These are phyloP conservation scores for Aspergillus pseudoglaucus DNA, from an alignment of 2,329 filamentous ascomycete species.

Conservation along the genomic window DNA sequence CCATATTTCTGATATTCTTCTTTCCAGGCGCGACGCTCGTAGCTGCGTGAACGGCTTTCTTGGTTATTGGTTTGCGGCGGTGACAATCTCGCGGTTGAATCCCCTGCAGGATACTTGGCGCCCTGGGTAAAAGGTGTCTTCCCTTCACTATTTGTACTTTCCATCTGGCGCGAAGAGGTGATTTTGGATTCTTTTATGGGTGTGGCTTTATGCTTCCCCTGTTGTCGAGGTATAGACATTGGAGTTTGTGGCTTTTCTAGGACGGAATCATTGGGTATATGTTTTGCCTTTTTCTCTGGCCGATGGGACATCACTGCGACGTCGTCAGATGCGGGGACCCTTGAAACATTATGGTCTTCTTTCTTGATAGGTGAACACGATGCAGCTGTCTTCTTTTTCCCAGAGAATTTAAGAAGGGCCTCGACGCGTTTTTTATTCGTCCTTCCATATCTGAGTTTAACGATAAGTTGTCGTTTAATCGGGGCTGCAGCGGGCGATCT, in stretches of 20 bases:
- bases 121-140: slow-evolving; percentile 29
- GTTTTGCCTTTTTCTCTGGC: slow-evolving; percentile 12
- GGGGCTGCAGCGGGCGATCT: slow-evolving; percentile 7
- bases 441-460: slow-evolving; percentile 48
- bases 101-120: slow-evolving; percentile 24
- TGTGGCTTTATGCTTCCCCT: slow-evolving; percentile 29
- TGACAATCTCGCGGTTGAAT: slow-evolving; percentile 21
- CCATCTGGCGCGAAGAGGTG: slow-evolving; percentile 32
- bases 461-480: slow-evolving; percentile 32
- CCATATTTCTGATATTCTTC: slow-evolving; percentile 38
- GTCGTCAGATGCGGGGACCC: slow-evolving; percentile 7
- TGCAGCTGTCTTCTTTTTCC: slow-evolving; percentile 27
- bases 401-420: slow-evolving; percentile 38
- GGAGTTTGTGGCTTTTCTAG: slow-evolving; percentile 33
- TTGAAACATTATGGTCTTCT: slow-evolving; percentile 10
- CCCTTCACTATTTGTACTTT: slow-evolving; percentile 34
- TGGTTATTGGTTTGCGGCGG: slow-evolving; percentile 21
- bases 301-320: background rate
- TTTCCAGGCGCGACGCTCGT: slow-evolving; percentile 37
- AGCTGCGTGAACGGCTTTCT: slow-evolving; percentile 18
- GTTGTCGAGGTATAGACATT: slow-evolving; percentile 19
- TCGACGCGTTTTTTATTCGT: slow-evolving; percentile 44
- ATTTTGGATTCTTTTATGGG: slow-evolving; percentile 38
- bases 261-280: slow-evolving; percentile 18
- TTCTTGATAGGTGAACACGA: slow-evolving; percentile 19